Evolutionary conservation across 1,284 basidiomycete species (phyloP), one percentile per base, ranked within the genome.

Genomic region (Trichosporon ovoides): DNA sequence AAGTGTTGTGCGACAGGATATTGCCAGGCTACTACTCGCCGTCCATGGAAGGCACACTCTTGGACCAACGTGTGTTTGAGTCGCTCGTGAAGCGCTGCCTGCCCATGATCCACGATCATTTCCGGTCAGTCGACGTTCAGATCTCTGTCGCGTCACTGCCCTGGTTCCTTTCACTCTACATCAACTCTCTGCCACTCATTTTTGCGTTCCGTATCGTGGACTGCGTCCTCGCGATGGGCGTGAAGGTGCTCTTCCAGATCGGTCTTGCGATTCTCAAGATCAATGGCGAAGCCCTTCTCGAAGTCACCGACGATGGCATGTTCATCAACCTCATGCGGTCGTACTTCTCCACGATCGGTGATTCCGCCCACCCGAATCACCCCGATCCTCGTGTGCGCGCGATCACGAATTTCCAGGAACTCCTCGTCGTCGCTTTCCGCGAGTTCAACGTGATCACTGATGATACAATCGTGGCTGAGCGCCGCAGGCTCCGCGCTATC

Each of bases 121-220:
- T 98, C 79, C 82, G 85, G 63, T 81, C 79, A 19, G 91, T 96
- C 50, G 96, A 98, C 70, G 94, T 98, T 9, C 95, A 98, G 71
- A 84, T 98, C 34, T 96, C 91, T 7, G 92, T 99, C 12, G 96
- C 96, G 1, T 96, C 92, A 2, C 78, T 99, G 31, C 96, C 96
- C 12, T 99, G 96, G 96, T 98, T 99, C 81, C 79, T 98, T 67
- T 92, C 90, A 72, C 79, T 95, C 85, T 93, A 75, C 76, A 98
- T 98, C 79, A 98, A 98, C 79, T 95, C 91, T 68, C 97, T 98
- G 92, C 96, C 96, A 0, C 89, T 98, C 85, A 87, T 98, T 50
- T 98, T 98, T 72, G 95, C 96, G 0, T 98, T 98, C 82, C 85
- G 96, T 49, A 93, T 99, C 71, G 91, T 97, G 2, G 96, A 99